A percentile compares a stretch with the other conserved stretches of the same genome.
Conservation (phyloP, 2,329 filamentous ascomycete genomes). For the Trichoderma simmonsii region DNA sequence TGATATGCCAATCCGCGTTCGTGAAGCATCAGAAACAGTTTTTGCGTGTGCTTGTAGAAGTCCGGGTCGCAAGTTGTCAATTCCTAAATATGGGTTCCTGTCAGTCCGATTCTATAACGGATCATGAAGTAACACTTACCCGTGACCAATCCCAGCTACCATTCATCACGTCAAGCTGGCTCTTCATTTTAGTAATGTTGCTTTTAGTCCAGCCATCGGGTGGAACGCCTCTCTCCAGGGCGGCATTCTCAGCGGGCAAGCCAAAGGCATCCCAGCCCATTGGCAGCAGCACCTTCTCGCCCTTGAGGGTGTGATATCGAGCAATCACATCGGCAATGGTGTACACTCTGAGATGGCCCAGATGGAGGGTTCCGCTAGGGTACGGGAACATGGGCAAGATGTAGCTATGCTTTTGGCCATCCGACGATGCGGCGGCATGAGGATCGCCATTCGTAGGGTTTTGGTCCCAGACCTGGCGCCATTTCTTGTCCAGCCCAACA, state of each 20-base stretch:
- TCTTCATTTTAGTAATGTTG: slow-evolving; percentile 84
- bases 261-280: slow-evolving; percentile 96
- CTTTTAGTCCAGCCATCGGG: slow-evolving; percentile 74
- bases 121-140: slow-evolving; percentile 49
- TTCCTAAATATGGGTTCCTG: slow-evolving; percentile 52
- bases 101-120: not conserved
- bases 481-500: slow-evolving; percentile 46
- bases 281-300: slow-evolving; percentile 74
- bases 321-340: slow-evolving; percentile 85
- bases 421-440: slow-evolving; percentile 12
- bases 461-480: slow-evolving; percentile 46
- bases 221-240: slow-evolving; percentile 75
- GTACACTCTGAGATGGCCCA: slow-evolving; percentile 85
- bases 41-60: slow-evolving; percentile 89
- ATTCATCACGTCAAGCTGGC: slow-evolving; percentile 75
- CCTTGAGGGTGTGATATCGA: slow-evolving; percentile 71
- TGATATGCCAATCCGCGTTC: slow-evolving; percentile 77
- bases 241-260: slow-evolving; percentile 86
- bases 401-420: slow-evolving; percentile 50
- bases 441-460: slow-evolving; percentile 19
- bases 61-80: slow-evolving; percentile 77
- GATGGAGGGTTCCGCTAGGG: slow-evolving; percentile 80
- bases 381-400: slow-evolving; percentile 93
- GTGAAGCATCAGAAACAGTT: slow-evolving; percentile 75
- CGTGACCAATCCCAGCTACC: slow-evolving; percentile 79